Evolutionary conservation across 257 asterid species (phyloP).

Genomic region (Solanum virginianum): DNA sequence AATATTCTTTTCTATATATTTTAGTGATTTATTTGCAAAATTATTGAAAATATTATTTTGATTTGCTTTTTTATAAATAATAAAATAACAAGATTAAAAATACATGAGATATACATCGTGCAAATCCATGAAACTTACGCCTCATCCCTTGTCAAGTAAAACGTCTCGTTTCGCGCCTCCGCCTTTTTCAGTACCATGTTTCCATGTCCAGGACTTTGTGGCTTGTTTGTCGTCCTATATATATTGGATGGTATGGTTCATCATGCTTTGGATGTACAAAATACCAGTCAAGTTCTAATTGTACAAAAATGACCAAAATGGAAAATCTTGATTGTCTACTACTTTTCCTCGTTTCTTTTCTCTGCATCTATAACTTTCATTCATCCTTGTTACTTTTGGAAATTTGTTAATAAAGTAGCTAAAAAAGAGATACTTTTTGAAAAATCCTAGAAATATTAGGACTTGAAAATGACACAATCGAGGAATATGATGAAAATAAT

Average conservation of each 20-base stretch:
- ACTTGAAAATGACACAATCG: background rate
- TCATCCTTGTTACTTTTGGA: background rate
- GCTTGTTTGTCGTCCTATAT: background rate
- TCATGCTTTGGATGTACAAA: background rate
- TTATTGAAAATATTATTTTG: background rate
- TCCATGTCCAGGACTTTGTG: background rate
- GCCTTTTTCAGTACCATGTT: background rate
- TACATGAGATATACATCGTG: background rate
- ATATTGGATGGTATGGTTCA: background rate
- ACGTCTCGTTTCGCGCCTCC: background rate
- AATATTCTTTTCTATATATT: too few relatives aligned
- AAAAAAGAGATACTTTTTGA: background rate
- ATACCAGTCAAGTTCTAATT: background rate
- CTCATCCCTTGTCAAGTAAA: too few relatives aligned
- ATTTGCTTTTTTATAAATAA: background rate
- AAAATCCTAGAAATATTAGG: background rate
- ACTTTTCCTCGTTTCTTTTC: background rate
- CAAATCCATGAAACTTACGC: too few relatives aligned
- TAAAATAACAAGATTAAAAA: background rate
- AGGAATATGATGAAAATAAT: background rate
- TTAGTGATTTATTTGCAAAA: background rate
- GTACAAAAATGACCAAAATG: background rate
- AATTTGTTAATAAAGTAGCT: background rate
- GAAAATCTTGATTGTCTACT: background rate
- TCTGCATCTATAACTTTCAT: background rate